Evolutionary conservation across 495 filamentous ascomycete species (phyloP), one percentile per base, ranked within the genome.

Genomic region (Podospora tetraspora): DNA sequence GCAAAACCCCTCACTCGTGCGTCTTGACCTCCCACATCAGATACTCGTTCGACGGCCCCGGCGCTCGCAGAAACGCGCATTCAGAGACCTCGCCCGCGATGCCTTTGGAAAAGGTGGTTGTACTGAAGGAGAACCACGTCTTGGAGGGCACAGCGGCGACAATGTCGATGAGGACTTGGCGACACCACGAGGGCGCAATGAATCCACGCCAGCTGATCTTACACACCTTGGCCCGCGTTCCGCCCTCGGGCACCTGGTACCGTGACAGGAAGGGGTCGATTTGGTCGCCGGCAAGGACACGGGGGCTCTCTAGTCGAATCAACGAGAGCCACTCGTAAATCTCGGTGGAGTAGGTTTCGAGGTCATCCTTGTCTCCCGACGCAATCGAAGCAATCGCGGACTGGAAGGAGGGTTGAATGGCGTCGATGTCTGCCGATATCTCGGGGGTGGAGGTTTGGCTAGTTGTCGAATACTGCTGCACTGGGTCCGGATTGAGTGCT

Each of bases 241-340:
- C 77, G 3, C 75, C 73, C 0, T 81, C 81, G 16, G 90, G 91
- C 8, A 89, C 82, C n/a, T 80, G 74, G 76, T 97, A 99, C n/a
- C 90, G 87, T 65, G 88, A 88, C 13, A 99, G 81, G 72, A 90
- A 94, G 0, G 92, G 82, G 75, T 98, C 92, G 60, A 97, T 85
- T 19, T 81, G 78, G 75, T 97, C 92, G n/a, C 79, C 77, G 13
- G 77, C 78, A 19, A 78, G 77, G 7, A 97, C 76, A 29, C 93
- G 86, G n/a, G 91, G 89, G 24, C 93, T 96, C 16, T 83, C 76
- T 3, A 94, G 84, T 13, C 86, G 83, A 12, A 91, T 80, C 64
- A 99, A 81, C 25, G 89, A 89, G 2, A 97, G 79, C 92, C 93
- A 99, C 78, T 99, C 95, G 29, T 92, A 88, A 12, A 92, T 72